Evolutionary conservation across 129 eudicot species (phyloP), one percentile per base, ranked within the genome.

Genomic region (Scalesia atractyloides): DNA sequence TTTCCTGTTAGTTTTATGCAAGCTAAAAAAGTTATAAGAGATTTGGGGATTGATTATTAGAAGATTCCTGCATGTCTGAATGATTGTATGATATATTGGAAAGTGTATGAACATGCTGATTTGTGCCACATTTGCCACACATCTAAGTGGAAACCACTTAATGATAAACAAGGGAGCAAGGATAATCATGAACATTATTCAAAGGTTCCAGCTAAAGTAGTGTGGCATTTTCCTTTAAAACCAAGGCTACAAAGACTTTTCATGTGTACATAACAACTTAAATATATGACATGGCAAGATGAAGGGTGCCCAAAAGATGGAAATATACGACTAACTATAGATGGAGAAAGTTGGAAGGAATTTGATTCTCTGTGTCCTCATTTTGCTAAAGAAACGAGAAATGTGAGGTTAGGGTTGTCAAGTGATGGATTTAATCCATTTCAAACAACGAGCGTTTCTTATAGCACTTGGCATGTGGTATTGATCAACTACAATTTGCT

Each of bases 61-160:
- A 65, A 65, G 34, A 65, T 65, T 34, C 52, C 10, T 0, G 33
- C 36, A 2, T 65, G 53, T 43, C 70, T 53, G 41, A 65, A 39
- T 41, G 53, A 41, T 36, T 65, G 36, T 19, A 65, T 65, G 70
- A 4, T 66, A 20, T 66, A 66, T 47, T 66, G 57, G 57, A 22
- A 22, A 11, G 36, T 44, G 37, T 19, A 20, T 6, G 36, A 66
- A 66, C 18, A 66, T 66, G 57, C 8, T 20, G 20, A 44, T 44
- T 4, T 6, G 17, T 66, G 56, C 19, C 69, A 39, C 30, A 17
- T 16, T 4, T 64, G 69, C 11, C 50, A 39, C 22, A 64, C 50
- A 14, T 64, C 39, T 46, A 66, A 11, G 37, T 66, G 39, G 57
- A 66, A 66, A 46, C 51, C 14, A 41, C 7, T 18, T 33, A 41